Evolutionary conservation across 148 eudicot species (phyloP).

Genomic region (Rhododendron williamsianum): DNA sequence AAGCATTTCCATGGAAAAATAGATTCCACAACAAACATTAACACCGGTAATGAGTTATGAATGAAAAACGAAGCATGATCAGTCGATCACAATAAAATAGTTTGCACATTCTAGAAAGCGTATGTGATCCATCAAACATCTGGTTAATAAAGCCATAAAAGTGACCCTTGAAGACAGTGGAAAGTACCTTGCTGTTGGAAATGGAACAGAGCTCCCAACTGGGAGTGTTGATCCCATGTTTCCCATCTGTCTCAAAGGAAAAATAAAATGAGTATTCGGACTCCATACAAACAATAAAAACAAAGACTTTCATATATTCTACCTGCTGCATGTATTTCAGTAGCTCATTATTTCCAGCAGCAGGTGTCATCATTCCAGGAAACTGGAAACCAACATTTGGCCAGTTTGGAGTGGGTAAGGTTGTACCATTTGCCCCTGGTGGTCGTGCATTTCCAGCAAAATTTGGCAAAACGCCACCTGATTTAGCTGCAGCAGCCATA

Average conservation of each 20-base stretch:
- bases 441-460: slow-evolving; percentile 40
- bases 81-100: neutral
- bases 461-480: slow-evolving; percentile 53
- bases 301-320: slow-evolving; percentile 2
- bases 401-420: slow-evolving; percentile 61
- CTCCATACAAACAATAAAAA: neutral
- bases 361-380: slow-evolving; percentile 63
- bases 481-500: slow-evolving; percentile 87
- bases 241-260: slow-evolving; percentile 45
- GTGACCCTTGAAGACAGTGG: neutral
- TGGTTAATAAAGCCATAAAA: neutral
- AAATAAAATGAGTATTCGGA: slow-evolving; percentile 5
- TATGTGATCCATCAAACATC: neutral
- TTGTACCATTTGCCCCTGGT: slow-evolving; percentile 47
- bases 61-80: neutral
- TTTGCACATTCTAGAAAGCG: neutral
- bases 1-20: neutral
- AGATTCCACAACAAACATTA: neutral
- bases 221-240: slow-evolving; percentile 43
- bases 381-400: slow-evolving; percentile 69
- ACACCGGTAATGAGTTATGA: neutral
- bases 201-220: slow-evolving; percentile 47
- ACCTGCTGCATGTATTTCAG: slow-evolving; percentile 84
- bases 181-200: slow-evolving; percentile 32
- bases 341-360: slow-evolving; percentile 52